These are phyloP conservation scores for Fusarium sp. DNA, from an alignment of 2,329 filamentous ascomycete genomes.

Conservation along the genomic window DNA sequence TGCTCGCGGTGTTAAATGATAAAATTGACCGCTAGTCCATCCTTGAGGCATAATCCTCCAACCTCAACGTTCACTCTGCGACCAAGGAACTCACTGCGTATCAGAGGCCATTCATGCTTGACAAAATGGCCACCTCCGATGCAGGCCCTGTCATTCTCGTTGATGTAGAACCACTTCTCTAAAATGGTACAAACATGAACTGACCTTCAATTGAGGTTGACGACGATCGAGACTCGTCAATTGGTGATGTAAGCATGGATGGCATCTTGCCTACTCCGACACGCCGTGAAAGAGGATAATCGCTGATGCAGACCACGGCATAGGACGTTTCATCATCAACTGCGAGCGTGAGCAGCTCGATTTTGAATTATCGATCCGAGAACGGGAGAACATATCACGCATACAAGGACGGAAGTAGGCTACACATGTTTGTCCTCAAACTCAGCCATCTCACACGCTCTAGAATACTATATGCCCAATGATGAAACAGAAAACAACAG, in stretches of 20 bases:
- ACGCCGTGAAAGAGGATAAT: background rate
- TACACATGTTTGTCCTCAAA: background rate
- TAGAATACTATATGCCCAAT: conserved; percentile 12
- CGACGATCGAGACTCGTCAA: background rate
- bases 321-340: background rate
- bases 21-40: background rate
- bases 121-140: background rate
- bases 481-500: conserved; percentile 3
- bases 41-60: background rate
- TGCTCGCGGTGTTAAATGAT: background rate
- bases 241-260: background rate
- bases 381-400: conserved; percentile 12
- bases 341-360: conserved; percentile 5
- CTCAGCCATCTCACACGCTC: background rate
- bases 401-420: conserved; percentile 11
- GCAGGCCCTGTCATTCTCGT: background rate
- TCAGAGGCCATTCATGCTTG: background rate
- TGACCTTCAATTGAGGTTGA: background rate
- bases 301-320: background rate
- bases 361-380: conserved; percentile 6
- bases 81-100: background rate
- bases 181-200: background rate
- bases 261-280: background rate
- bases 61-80: background rate
- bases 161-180: background rate